phyloP scores from a whole-genome alignment of 306 rosid genomes.

The Fragaria iinumae region DNA sequence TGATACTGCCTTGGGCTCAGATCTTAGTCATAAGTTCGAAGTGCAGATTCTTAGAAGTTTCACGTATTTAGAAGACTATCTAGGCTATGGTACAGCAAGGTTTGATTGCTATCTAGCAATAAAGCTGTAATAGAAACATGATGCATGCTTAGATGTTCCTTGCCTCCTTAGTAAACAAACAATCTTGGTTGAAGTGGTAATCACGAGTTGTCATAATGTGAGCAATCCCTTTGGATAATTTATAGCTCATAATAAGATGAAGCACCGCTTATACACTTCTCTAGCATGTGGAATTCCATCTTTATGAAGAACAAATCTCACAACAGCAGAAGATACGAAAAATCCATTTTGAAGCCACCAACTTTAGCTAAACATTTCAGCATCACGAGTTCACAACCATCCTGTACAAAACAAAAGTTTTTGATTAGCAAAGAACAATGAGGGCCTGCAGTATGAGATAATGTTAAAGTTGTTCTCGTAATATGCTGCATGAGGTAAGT shows the following conservation, averaged over 20 bases:
- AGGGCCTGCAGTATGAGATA: not conserved
- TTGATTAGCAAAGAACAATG: not conserved
- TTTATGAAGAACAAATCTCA: conserved; percentile 60
- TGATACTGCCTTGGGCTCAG: conserved; percentile 60
- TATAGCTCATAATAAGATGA: not conserved
- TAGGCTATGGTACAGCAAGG: conserved; percentile 21
- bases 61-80: conserved; percentile 47
- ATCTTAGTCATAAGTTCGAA: conserved; percentile 58
- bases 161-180: not conserved
- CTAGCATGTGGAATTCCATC: conserved; percentile 71
- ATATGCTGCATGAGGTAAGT: not conserved
- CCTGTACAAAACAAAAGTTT: not conserved
- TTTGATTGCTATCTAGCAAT: conserved; percentile 64
- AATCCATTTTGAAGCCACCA: conserved; percentile 71
- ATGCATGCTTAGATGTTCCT: not conserved
- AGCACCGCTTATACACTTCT: conserved; percentile 70
- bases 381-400: conserved; percentile 20
- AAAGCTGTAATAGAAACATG: conserved; percentile 56
- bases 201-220: not conserved
- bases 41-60: conserved; percentile 62
- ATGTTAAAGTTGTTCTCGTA: not conserved
- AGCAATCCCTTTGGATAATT: conserved; percentile 7
- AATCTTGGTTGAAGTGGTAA: not conserved
- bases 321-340: conserved; percentile 62
- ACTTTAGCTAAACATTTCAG: conserved; percentile 44